Evolutionary conservation across 1,284 basidiomycete species (phyloP).

Genomic region (Exobasidium rhododendri): DNA sequence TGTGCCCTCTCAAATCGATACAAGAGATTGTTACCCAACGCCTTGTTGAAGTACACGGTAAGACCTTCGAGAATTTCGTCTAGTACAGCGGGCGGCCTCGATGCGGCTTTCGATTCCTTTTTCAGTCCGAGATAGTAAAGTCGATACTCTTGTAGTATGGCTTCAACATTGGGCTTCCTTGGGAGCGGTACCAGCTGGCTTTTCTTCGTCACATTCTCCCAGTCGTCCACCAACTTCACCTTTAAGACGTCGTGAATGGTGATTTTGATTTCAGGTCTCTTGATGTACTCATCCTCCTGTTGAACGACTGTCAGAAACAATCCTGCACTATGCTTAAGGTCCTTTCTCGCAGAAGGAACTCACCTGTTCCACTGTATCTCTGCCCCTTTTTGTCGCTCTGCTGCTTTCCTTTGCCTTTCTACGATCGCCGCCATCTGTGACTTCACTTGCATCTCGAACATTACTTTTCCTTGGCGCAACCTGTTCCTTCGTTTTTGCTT

Average conservation of each 20-base stretch:
- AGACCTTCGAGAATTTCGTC: constrained; percentile 83
- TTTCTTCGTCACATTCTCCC: constrained; percentile 96
- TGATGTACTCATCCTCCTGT: constrained; percentile 61
- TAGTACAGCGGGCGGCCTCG: constrained; percentile 60
- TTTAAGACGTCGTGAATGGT: constrained; percentile 85
- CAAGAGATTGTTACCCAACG: constrained; percentile 81
- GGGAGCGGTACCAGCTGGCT: constrained; percentile 81
- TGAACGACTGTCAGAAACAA: too few species aligned
- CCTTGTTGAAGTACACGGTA: constrained; percentile 88
- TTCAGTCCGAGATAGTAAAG: constrained; percentile 25
- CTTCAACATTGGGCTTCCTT: constrained; percentile 73
- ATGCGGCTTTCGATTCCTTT: constrained; percentile 11
- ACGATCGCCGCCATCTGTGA: constrained; percentile 28
- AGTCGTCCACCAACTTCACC: constrained; percentile 88
- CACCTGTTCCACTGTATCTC: constrained; percentile 33
- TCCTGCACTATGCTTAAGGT: background rate
- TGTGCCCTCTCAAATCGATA: constrained; percentile 93
- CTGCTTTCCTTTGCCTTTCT: constrained; percentile 17
- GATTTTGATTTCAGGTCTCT: constrained; percentile 85
- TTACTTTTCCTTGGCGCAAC: constrained; percentile 32
- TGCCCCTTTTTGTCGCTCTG: constrained; percentile 21
- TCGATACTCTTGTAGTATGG: constrained; percentile 73
- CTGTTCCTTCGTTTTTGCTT: constrained; percentile 11
- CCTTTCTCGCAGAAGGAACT: constrained; percentile 7
- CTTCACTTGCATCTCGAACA: constrained; percentile 16